phyloP scores from a whole-genome alignment of 164 flowering plant genomes.

The Vitis cinerea region DNA sequence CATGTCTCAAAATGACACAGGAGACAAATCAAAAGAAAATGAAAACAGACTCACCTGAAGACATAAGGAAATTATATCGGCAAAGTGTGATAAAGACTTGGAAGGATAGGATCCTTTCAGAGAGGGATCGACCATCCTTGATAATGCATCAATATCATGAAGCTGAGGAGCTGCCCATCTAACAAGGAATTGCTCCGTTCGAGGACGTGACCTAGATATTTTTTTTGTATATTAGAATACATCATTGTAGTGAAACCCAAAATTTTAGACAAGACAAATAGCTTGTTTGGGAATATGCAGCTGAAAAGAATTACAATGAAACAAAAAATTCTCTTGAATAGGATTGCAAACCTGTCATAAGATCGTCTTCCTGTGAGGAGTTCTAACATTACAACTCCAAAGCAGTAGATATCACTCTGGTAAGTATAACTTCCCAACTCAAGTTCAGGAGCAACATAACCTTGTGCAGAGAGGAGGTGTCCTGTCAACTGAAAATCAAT shows the following conservation, averaged over 20 bases:
- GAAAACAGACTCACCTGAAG: conserved; percentile 42
- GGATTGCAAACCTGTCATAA: conserved; percentile 49
- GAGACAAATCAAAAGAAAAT: not conserved
- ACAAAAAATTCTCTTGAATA: not conserved
- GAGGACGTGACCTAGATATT: conserved; percentile 43
- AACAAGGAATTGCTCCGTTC: conserved; percentile 58
- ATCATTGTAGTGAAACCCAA: not conserved
- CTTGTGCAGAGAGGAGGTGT: conserved; percentile 22
- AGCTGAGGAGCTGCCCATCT: conserved; percentile 72
- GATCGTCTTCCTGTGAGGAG: conserved; percentile 74
- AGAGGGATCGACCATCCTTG: conserved; percentile 72
- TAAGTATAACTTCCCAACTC: conserved; percentile 62
- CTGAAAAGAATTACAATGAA: not conserved
- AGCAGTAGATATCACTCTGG: conserved; percentile 77
- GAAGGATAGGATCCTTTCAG: conserved; percentile 51
- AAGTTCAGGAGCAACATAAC: conserved; percentile 76
- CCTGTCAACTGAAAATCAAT: conserved; percentile 30
- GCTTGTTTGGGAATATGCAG: not conserved
- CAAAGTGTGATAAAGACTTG: conserved; percentile 70
- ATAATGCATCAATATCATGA: conserved; percentile 69
- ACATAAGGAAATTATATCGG: conserved; percentile 67
- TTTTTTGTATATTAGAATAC: not conserved
- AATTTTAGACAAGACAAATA: not conserved
- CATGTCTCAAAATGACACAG: not conserved
- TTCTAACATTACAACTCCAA: conserved; percentile 86